Base-by-base conservation (phyloP, 768 basidiomycete genomes). In the Lactarius pseudohatsudake region DNA sequence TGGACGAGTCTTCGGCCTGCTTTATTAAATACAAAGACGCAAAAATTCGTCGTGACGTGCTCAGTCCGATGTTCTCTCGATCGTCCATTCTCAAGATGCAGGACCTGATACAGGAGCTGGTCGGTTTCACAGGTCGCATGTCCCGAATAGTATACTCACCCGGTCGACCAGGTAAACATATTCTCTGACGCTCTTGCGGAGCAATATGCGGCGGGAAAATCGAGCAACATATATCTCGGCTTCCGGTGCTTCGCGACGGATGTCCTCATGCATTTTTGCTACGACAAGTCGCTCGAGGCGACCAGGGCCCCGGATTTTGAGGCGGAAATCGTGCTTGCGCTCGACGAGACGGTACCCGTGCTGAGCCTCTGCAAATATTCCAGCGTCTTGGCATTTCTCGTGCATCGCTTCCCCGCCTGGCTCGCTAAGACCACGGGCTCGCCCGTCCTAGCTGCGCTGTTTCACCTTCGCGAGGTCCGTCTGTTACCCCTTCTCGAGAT, bases 201-300 rank as follows among this genome's bases (percentile, higher is more conserved):
- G 11, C 43, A 57, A 59, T 59, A 80, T 76, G 73, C 80, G n/a
- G 77, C 80, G 30, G 71, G 65, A 13, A 62, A 53, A 63, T 40
- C 61, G 7, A 66, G 61, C 15, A 76, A 80, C 62, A 67, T 81
- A 9, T 75, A 77, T 60, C 69, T 77, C n/a, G 81, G 79, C 8
- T 80, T 79, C 65, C 77, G 78, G 9, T 76, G 75, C 26, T 74
- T 76, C 5, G 76, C 77, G 26, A 67, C 81, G 4, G 80, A 81
- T n/a, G 74, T 81, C 32, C 77, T 81, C 64, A 78, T 77, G 0
- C 72, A 76, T 15, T 79, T 79, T 62, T 80, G 79, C 67, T 80
- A 79, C 60, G 76, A 75, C 2, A 69, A 69, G 69, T 72, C 72
- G 2, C 75, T 73, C 54, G 68, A 78, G 26, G 72, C 75, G 1